Base-by-base conservation (phyloP, 2,329 filamentous ascomycete species). In the Trichoderma afroharzianum region DNA sequence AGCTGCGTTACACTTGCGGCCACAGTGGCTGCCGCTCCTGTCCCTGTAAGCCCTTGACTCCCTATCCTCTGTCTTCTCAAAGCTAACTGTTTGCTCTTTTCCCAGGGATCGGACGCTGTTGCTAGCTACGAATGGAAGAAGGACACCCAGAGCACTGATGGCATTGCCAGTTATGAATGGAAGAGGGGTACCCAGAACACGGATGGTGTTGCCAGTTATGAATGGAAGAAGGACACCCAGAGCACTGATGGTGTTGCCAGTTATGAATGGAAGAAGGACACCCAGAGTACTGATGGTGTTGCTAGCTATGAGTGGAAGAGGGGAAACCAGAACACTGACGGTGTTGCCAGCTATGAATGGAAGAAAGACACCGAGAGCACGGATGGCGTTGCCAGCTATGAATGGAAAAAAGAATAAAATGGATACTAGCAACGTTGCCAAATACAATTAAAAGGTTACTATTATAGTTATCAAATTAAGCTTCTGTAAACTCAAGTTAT, bases 401-500 rank as follows among this genome's bases (percentile, higher is more conserved):
- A 68, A 21, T 67, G 63, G 64, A 68, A 33, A 61, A 12, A 36
- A 18, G 39, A 43, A 18, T 43, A 43, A n/a, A n/a, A 43, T 2
- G 1, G 15, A 43, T n/a, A n/a, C 15, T 43, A 18, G 2, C 39
- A 43, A n/a, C 39, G 18, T n/a, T 2, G n/a, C 3, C 15, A n/a
- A 43, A 18, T 9, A 43, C 15, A 43, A n/a, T n/a, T n/a, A 18
- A n/a, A 0, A 43, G 39, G 66, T 36, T 32, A 57, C 66, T n/a
- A 36, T 36, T 36, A 3, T 36, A 68, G 24, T 26, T 61, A 26
- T 7, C 9, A 68, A n/a, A 50, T 21, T 21, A n/a, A 50, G 9
- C n/a, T 21, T 11, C 8, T 50, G n/a, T 50, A 21, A 21, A 50
- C n/a, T 68, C 55, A 57, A 68, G 92, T 58, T 9, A n/a, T 30